Evolutionary conservation across 2,329 filamentous ascomycete species (phyloP), one percentile per base, ranked within the genome.

Genomic region (Xylaria sp.): DNA sequence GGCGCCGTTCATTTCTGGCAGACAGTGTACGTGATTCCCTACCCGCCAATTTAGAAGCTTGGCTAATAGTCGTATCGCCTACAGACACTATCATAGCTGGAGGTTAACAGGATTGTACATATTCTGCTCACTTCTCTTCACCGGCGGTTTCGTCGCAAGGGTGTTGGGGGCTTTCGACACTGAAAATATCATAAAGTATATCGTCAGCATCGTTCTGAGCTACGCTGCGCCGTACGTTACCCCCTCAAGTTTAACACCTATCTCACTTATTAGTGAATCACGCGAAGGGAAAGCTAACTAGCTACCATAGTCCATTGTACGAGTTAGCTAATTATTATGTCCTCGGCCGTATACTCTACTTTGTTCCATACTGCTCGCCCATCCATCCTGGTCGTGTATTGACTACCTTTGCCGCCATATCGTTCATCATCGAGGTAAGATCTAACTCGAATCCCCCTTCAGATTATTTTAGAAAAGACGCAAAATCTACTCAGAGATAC

Each of bases 251-350:
- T n/a, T 28, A 15, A 59, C 10, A 9, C 13, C 1, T 6, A 10
- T 6, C 13, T 11, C n/a, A 15, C 10, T 42, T 31, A n/a, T 20
- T 20, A 26, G 6, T 20, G 10, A 15, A 48, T 17, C 6, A 3
- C 15, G 15, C 40, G 4, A 6, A 20, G 26, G 26, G 23, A 40
- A 28, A 36, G 36, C 61, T 68, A 46, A 72, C 74, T 10, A 38
- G 51, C 42, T 26, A 6, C 31, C 7, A 23, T 51, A 84, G 84
- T 20, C 87, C 87, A 1, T 78, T 89, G 9, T 85, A 88, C 59
- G 86, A 87, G 64, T 81, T 87, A 3, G 82, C 83, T 49, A 88
- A 89, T 73, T 89, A 89, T 75, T 84, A 88, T 71, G 81, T 88
- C 54, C 83, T 89, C 59, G 84, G 84, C 2, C 83, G 87, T 2